Conservation (phyloP, 1,284 basidiomycete species). For the Ganoderma leucocontextum region DNA sequence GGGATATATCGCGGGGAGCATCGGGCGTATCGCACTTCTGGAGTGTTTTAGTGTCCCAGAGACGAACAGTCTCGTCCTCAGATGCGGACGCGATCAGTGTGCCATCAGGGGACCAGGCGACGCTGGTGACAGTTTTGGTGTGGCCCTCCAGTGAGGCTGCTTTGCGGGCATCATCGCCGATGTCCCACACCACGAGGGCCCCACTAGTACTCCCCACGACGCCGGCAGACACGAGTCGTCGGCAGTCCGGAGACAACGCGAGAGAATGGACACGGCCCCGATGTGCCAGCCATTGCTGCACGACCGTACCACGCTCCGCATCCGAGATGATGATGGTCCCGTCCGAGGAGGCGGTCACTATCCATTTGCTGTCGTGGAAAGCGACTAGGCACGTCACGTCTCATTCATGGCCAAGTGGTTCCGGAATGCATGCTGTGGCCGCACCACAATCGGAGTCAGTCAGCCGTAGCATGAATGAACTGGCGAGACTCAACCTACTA, state of each 20-base stretch:
- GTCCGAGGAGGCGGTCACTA: background rate
- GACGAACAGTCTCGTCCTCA: background rate
- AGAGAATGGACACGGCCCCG: background rate
- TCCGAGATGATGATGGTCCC: conserved; percentile 1
- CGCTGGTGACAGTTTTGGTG: background rate
- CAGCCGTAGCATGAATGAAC: background rate
- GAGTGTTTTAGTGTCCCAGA: background rate
- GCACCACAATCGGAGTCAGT: background rate
- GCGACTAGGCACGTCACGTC: background rate
- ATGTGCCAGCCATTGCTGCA: background rate
- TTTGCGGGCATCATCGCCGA: background rate
- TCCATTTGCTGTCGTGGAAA: background rate
- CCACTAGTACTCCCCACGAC: too few relatives aligned
- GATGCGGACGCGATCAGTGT: background rate
- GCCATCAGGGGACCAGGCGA: conserved; percentile 7
- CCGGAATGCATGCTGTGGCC: background rate
- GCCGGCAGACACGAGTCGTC: background rate
- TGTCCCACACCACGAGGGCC: background rate
- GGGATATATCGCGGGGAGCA: background rate
- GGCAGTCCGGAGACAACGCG: background rate
- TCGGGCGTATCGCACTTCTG: background rate
- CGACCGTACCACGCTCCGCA: background rate
- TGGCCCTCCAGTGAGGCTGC: background rate
- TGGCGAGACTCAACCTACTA: background rate
- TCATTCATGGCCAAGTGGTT: background rate